Evolutionary conservation across 2,329 filamentous ascomycete genomes (phyloP), one percentile per base, ranked within the genome.

Genomic region (Metarhizium anisopliae): DNA sequence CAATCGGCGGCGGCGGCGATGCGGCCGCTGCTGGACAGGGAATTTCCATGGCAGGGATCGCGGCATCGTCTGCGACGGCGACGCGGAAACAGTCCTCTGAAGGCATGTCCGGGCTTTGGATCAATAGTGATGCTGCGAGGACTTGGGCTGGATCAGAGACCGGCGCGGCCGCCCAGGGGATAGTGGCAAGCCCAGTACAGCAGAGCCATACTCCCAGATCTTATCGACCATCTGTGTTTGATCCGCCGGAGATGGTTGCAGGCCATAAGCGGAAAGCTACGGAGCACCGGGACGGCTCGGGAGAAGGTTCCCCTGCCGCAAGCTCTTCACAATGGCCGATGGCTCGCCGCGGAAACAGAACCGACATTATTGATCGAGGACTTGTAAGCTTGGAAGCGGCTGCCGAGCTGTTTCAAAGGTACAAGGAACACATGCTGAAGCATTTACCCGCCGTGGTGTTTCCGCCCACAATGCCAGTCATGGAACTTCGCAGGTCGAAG

Each of bases 361-460:
- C 72, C 30, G 81, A 84, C 59, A 68, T 81, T 16, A 72, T 88
- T 43, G 83, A 85, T 59, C 76, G 81, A 10, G 83, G 82, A 1
- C 63, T 87, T 45, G 66, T 88, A 36, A 79, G 77, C 2, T 72
- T 78, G 66, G 78, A 80, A 2, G 72, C 76, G 57, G 84, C 84
- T 1, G 68, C 72, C 2, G 72, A 76, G 55, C 73, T 86, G 49
- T 83, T 86, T 59, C 66, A 72, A 29, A 75, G 79, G 10, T 89
- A 87, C 66, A 80, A 76, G 42, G 75, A 78, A 14, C 72, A 78
- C 50, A 86, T 87, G 79, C 73, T 77, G 18, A 73, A 72, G 2
- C 84, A 87, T 59, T 75, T 86, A 53, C 85, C 85, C 0, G 78
- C 79, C 2, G 81, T 88, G 18, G 74, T 86, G 30, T 83, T 88